phyloP scores from a whole-genome alignment of 805 yeast species.

The Suhomyces vadensis region DNA sequence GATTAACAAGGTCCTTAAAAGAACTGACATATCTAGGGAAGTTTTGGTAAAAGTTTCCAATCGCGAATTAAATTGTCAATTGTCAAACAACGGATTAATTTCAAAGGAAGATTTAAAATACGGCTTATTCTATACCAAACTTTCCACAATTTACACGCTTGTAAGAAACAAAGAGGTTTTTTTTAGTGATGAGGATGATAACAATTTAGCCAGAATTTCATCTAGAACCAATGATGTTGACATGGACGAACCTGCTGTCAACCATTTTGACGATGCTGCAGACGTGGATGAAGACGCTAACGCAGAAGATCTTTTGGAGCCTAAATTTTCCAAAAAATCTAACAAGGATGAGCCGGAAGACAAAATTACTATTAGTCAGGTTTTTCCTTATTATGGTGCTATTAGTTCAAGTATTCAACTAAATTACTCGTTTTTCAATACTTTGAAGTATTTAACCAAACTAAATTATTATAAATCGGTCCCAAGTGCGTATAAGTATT shows the following conservation, averaged over 20 bases:
- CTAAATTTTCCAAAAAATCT: neutral
- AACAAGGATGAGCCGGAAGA: conserved; percentile 18
- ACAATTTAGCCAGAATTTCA: neutral
- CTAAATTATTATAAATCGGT: conserved; percentile 37
- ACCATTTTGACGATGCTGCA: too few relatives aligned
- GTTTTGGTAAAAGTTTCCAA: conserved; percentile 20
- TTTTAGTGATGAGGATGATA: conserved; percentile 5
- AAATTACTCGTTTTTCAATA: conserved; percentile 36
- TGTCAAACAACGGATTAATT: conserved; percentile 22
- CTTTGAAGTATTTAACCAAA: conserved; percentile 35
- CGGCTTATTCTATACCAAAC: conserved; percentile 28
- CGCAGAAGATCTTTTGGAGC: conserved; percentile 3
- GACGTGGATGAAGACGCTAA: conserved; percentile 6
- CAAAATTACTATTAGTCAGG: conserved; percentile 36
- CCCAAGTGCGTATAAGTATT: conserved; percentile 20
- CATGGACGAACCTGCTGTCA: conserved; percentile 6
- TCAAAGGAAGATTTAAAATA: conserved; percentile 16
- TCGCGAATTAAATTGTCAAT: conserved; percentile 22
- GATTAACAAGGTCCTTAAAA: conserved; percentile 27
- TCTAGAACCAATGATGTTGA: neutral
- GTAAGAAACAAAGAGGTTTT: conserved; percentile 24
- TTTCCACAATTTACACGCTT: conserved; percentile 21
- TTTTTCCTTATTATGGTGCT: conserved; percentile 42
- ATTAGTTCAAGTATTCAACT: conserved; percentile 29
- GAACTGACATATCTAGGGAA: conserved; percentile 17